Conservation (phyloP, 2,329 filamentous ascomycete species). For the Arthroderma sp. region DNA sequence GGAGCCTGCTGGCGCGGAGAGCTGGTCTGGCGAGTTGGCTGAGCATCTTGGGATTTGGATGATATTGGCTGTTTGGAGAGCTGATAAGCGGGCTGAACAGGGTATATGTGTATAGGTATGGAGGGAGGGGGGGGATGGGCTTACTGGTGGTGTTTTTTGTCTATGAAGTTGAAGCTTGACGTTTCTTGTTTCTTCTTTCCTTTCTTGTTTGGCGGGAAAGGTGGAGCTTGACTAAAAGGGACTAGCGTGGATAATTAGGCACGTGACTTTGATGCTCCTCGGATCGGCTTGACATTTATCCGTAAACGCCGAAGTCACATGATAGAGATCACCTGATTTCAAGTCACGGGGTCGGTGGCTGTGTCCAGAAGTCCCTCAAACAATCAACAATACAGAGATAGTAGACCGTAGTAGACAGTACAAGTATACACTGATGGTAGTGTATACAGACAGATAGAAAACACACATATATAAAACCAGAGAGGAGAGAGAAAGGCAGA, state of each 20-base stretch:
- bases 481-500: too few species aligned
- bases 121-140: not conserved
- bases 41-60: conserved; percentile 45
- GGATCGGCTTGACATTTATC: too few species aligned
- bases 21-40: conserved; percentile 51
- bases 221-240: not conserved
- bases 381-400: too few species aligned
- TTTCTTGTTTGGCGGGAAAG: not conserved
- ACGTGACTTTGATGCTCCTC: not conserved
- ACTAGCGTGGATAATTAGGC: not conserved
- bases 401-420: too few species aligned
- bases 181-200: not conserved
- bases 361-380: too few species aligned
- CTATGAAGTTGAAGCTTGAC: not conserved
- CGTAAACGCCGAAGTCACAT: too few species aligned
- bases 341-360: too few species aligned
- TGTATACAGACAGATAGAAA: too few species aligned
- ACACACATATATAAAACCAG: too few species aligned
- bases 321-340: too few species aligned
- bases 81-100: not conserved
- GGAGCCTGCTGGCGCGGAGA: conserved; percentile 42
- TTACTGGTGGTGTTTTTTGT: not conserved
- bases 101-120: not conserved
- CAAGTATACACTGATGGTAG: too few species aligned
- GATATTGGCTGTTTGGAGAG: not conserved